Base-by-base conservation (phyloP, 2,329 filamentous ascomycete species). In the Hymenoscyphus fructigenus region DNA sequence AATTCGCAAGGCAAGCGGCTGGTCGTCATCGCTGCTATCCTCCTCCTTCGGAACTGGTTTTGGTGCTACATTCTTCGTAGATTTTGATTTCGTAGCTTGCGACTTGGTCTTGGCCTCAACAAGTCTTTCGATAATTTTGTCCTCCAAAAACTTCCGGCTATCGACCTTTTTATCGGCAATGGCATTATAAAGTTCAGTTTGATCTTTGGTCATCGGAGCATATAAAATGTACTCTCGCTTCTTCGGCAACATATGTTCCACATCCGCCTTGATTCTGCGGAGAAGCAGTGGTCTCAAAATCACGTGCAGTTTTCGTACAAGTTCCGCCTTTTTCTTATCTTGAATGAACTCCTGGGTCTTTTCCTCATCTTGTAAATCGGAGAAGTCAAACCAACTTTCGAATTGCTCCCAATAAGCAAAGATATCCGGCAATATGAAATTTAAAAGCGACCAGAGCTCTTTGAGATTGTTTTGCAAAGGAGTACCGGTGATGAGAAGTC, bases 191-290 rank as follows among this genome's bases (percentile, higher is more conserved):
- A 99, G 79, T 64, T 97, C 94, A 2, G 93, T 92, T 75, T 99
- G 95, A 70, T 95, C 92, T 28, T 88, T 85, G 0, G 93, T 97
- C 78, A 99, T 87, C 0, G 95, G 95, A 0, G 95, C 95, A 72
- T 95, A 98, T 0, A 99, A 80, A 2, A 99, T 91, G 70, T 99
- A 99, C 76, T 99, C 95, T 32, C 95, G 87, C 80, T 99, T 99
- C 78, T 94, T 96, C 0, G 95, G 95, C n/a, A 99, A 82, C 58
- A 92, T 86, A 1, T 89, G 89, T 62, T 96, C 94, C 0, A 99
- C 95, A 73, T 99, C 95, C 0, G 92, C 90, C 78, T 99, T 99
- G 68, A 99, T 85, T 20, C 95, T 85, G 1, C 95, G 87, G 0
- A 99, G 82, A 1, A 99, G 81, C 71, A 99, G 89, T 0, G 95